phyloP scores from a whole-genome alignment of 306 rosid genomes.

The Cucurbita pepo region DNA sequence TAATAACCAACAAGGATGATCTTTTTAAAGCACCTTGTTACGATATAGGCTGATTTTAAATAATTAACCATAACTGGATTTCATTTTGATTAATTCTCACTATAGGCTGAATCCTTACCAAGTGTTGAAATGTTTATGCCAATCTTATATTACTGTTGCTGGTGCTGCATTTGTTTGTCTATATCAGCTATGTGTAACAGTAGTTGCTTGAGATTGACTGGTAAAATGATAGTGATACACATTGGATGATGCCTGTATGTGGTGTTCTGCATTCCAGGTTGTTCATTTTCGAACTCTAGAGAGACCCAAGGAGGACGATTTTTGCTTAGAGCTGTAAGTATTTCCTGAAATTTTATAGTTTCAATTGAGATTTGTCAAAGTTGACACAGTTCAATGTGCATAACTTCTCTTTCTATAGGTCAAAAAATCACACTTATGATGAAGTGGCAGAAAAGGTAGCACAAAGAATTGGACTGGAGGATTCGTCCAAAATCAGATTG shows the following conservation, averaged over 20 bases:
- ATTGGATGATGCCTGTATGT: background rate
- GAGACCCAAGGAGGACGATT: conserved; percentile 85
- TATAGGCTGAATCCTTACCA: background rate
- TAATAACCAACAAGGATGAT: background rate
- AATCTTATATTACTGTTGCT: background rate
- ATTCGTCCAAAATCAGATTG: conserved; percentile 71
- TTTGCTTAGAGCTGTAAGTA: conserved; percentile 69
- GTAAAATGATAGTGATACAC: background rate
- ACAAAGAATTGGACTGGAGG: conserved; percentile 39
- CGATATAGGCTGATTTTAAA: too few relatives aligned
- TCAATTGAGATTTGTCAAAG: background rate
- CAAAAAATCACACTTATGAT: conserved; percentile 45
- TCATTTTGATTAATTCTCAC: too few relatives aligned
- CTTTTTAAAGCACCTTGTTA: too few relatives aligned
- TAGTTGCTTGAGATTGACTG: background rate
- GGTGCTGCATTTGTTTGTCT: background rate
- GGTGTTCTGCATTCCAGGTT: conserved; percentile 33
- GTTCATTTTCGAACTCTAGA: conserved; percentile 80
- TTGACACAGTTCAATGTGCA: background rate
- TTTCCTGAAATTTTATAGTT: background rate
- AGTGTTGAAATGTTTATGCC: background rate
- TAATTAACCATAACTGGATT: background rate
- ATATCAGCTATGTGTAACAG: background rate
- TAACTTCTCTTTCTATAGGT: conserved; percentile 24
- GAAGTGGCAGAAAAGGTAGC: conserved; percentile 65